Percentiles rank a stretch among this genome's conserved stretches.
Conservation (phyloP, 495 filamentous ascomycete species). For the Podospora didyma region DNA sequence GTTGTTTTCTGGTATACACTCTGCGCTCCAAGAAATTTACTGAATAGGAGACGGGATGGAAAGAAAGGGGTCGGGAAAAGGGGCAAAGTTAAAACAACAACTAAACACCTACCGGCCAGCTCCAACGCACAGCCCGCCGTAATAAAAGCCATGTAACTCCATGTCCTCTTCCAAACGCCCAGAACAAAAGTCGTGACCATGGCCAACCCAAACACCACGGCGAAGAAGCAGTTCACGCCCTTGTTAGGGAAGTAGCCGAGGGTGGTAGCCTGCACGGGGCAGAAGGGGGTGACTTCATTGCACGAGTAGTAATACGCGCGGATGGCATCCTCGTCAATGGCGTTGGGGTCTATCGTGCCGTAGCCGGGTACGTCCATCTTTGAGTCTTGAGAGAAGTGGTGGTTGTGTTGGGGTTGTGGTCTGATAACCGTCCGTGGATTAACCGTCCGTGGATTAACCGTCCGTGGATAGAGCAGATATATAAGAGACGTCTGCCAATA, state of each 20-base stretch:
- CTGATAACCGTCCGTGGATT: neutral
- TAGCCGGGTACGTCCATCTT: too few relatives aligned
- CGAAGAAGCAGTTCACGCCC: constrained; percentile 60
- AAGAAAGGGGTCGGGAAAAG: too few relatives aligned
- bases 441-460: neutral
- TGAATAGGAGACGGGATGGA: too few relatives aligned
- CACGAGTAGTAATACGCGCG: constrained; percentile 39
- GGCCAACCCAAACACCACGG: constrained; percentile 50
- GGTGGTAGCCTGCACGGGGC: constrained; percentile 58
- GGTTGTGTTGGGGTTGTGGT: too few relatives aligned
- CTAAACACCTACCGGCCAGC: constrained; percentile 28
- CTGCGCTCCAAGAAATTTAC: too few relatives aligned
- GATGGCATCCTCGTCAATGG: constrained; percentile 9
- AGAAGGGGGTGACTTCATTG: constrained; percentile 42
- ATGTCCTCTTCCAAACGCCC: constrained; percentile 57
- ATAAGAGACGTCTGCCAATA: too few relatives aligned
- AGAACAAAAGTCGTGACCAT: constrained; percentile 42
- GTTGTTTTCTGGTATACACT: too few relatives aligned
- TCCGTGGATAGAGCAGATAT: neutral
- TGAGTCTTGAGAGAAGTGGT: too few relatives aligned
- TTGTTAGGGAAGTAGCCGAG: constrained; percentile 65
- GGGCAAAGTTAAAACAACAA: neutral
- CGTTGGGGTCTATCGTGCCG: neutral
- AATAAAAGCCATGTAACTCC: constrained; percentile 55
- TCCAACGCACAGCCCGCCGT: constrained; percentile 41